Percentiles rank a stretch among this genome's conserved stretches.
Conservation (phyloP, 2,329 filamentous ascomycete genomes). For the Pseudocercospora cruenta region DNA sequence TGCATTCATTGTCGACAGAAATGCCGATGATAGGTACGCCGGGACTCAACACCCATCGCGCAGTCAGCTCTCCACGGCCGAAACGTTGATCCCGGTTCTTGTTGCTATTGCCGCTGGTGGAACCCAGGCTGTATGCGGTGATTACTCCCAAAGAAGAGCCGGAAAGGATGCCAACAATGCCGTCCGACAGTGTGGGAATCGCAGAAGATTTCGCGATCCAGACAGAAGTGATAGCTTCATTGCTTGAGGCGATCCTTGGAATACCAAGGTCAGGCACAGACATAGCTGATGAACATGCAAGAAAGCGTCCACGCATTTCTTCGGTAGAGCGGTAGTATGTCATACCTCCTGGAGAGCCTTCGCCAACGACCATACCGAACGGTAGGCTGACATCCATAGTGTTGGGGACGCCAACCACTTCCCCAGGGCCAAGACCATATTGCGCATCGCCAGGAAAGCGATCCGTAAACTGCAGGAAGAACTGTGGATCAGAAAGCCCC, state of each 20-base stretch:
- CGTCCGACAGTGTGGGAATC: slow-evolving; percentile 72
- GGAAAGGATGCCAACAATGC: slow-evolving; percentile 77
- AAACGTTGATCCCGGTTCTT: slow-evolving; percentile 64
- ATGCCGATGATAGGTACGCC: slow-evolving; percentile 89
- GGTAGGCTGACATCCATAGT: slow-evolving; percentile 88
- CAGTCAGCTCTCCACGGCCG: slow-evolving; percentile 76
- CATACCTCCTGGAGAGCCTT: slow-evolving; percentile 82
- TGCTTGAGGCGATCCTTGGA: slow-evolving; percentile 70
- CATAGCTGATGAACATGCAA: slow-evolving; percentile 64
- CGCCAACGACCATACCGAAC: slow-evolving; percentile 81
- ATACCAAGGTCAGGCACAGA: slow-evolving; percentile 71
- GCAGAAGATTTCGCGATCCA: slow-evolving; percentile 86
- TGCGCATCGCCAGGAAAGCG: slow-evolving; percentile 71
- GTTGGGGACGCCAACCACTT: slow-evolving; percentile 75
- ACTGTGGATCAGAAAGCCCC: slow-evolving; percentile 76
- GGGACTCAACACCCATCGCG: slow-evolving; percentile 86
- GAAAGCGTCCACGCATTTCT: slow-evolving; percentile 76
- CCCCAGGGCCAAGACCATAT: slow-evolving; percentile 78
- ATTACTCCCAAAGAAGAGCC: slow-evolving; percentile 84
- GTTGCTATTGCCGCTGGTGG: slow-evolving; percentile 52
- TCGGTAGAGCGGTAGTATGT: slow-evolving; percentile 74
- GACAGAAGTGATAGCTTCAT: slow-evolving; percentile 74
- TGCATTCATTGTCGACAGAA: slow-evolving; percentile 82
- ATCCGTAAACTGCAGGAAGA: slow-evolving; percentile 77
- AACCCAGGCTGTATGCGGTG: slow-evolving; percentile 72